Evolutionary conservation across 2,329 filamentous ascomycete species (phyloP), one percentile per base, ranked within the genome.

Genomic region (Dothideomycetes sp.): DNA sequence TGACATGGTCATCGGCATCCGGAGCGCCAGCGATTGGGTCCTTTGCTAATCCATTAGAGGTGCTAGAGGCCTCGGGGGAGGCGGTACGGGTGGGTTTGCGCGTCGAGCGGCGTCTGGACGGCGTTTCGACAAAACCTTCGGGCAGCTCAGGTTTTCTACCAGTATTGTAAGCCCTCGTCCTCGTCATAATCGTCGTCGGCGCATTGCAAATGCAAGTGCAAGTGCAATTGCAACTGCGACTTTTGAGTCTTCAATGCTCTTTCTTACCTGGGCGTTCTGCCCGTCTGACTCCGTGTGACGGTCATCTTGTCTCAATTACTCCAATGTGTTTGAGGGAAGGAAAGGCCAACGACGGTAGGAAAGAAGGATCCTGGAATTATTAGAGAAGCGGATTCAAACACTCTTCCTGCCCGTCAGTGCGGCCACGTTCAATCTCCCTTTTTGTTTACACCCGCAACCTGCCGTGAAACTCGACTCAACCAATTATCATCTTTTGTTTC

Each of bases 121-220:
- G 67, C 9, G 67, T 70, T 47, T 70, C 68, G 47, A 70, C 66
- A 47, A 67, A 68, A 46, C 64, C 67, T 31, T 55, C 65, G 53
- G 51, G 57, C 45, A 50, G 54, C 56, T 52, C 63, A 54, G 55
- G 64, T 62, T 58, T 59, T 37, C 54, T 58, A 46, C 20, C 40
- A n/a, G n/a, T 17, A 27, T 32, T 38, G 42, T 36, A 12, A 42
- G 36, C 15, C 6, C 19, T 15, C 35, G 27, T n/a, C n/a, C n/a
- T n/a, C n/a, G n/a, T n/a, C n/a, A n/a, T n/a, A n/a, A n/a, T n/a
- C n/a, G n/a, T n/a, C n/a, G n/a, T n/a, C n/a, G n/a, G n/a, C n/a
- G n/a, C n/a, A n/a, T n/a, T n/a, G n/a, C n/a, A n/a, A n/a, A n/a
- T n/a, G n/a, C n/a, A n/a, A n/a, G n/a, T n/a, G n/a, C n/a, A n/a